Conservation (phyloP, 1,284 basidiomycete species). For the Grifola frondosa region DNA sequence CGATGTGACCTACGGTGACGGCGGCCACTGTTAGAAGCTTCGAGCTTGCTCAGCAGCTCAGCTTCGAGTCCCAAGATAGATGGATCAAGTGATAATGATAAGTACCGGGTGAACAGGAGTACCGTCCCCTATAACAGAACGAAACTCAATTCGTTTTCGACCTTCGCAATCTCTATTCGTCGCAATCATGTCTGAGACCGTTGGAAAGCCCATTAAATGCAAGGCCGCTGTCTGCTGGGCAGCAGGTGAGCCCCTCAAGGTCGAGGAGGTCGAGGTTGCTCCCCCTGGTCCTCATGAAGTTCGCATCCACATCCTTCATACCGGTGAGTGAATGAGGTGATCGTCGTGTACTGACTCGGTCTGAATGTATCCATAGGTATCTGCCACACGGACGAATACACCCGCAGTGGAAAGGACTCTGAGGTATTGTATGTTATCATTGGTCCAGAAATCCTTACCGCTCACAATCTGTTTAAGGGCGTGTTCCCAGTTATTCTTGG, state of each 20-base stretch:
- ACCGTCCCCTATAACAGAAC: too few species aligned
- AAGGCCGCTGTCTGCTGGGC: slow-evolving; percentile 98
- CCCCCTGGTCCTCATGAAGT: slow-evolving; percentile 92
- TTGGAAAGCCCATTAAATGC: slow-evolving; percentile 82
- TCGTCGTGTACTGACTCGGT: background rate
- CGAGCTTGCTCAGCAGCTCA: slow-evolving; percentile 13
- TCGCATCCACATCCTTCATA: slow-evolving; percentile 88
- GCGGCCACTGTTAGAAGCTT: slow-evolving; percentile 2
- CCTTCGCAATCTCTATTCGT: slow-evolving; percentile 3
- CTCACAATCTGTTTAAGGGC: slow-evolving; percentile 50
- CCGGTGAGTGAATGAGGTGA: slow-evolving; percentile 50
- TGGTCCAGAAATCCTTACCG: slow-evolving; percentile 11
- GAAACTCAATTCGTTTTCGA: slow-evolving; percentile 7
- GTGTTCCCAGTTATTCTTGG: slow-evolving; percentile 94
- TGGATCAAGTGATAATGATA: slow-evolving; percentile 29
- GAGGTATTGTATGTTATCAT: slow-evolving; percentile 53
- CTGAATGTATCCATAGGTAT: slow-evolving; percentile 57
- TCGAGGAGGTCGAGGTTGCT: slow-evolving; percentile 93
- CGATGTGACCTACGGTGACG: slow-evolving; percentile 8
- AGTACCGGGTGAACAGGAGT: slow-evolving; percentile 17
- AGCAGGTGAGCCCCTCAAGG: slow-evolving; percentile 83
- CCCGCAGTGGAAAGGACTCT: slow-evolving; percentile 93
- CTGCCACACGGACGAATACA: slow-evolving; percentile 98
- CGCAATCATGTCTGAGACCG: slow-evolving; percentile 60
- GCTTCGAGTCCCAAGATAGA: slow-evolving; percentile 15